Evolutionary conservation across 2,329 filamentous ascomycete species (phyloP), one percentile per base, ranked within the genome.

Genomic region (Triangularia verruculosa): DNA sequence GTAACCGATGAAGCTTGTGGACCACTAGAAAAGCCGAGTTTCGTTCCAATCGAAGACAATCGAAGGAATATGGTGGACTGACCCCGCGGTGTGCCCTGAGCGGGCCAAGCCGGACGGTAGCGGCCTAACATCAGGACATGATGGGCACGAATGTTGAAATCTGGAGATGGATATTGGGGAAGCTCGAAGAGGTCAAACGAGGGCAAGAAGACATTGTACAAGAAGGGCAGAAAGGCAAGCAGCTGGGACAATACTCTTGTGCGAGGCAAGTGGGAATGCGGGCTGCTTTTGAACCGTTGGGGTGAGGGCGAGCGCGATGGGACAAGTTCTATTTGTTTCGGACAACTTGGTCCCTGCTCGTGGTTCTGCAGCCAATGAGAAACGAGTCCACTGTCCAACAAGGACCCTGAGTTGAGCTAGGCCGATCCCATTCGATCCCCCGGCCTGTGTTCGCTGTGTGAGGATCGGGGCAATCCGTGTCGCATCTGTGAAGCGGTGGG

Each of bases 391-490:
- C 43, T 54, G 15, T 34, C 32, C 24, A 52, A 43, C 57, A 27
- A 64, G 62, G 66, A 69, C 67, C 67, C 66, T 67, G 62, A 58
- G 62, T 1, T 9, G 39, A 17, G n/a, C 61, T 64, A 15, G 22
- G 17, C 57, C 65, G 65, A 66, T 67, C 61, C 47, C 62, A 54
- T 30, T 64, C 66, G 66, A 68, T 68, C 62, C 59, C 54, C 28
- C 34, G 15, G 25, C 12, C 12, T 43, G n/a, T 53, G 11, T 30
- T 28, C 34, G 20, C 59, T 17, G 15, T 53, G 17, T 55, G 57
- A 25, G 58, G 66, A 68, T 68, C 66, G 66, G 66, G 54, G 59
- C 59, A 63, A 54, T 27, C 64, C 64, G 57, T 64, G 64, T 64
- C 52, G 66, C 66, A 67, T 68, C 66, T 68, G 63, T 62, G 62